These are phyloP conservation scores for Chaetoceros tenuissimus DNA, from an alignment of 108 stramenopile species.

Conservation along the genomic window DNA sequence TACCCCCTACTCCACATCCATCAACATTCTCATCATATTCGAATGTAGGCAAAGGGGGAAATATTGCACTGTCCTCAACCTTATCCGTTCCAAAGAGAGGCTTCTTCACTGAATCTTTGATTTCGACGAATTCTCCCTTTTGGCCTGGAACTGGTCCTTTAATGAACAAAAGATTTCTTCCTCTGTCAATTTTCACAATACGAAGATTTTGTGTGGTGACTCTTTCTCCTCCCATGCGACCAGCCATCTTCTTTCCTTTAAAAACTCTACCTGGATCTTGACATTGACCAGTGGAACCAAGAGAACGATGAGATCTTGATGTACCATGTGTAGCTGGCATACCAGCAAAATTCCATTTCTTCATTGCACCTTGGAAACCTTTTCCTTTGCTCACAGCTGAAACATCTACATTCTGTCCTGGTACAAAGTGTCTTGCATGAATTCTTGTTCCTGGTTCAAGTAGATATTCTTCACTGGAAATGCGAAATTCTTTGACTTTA, in stretches of 20 bases:
- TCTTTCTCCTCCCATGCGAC: conserved; percentile 86
- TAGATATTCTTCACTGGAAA: conserved; percentile 57
- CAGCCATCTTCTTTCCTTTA: conserved; percentile 98
- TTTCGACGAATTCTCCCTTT: conserved; percentile 85
- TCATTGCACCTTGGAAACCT: conserved; percentile 98
- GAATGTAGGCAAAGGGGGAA: conserved; percentile 81
- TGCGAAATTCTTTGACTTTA: conserved; percentile 73
- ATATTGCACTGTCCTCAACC: conserved; percentile 40
- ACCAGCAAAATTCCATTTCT: conserved; percentile 90
- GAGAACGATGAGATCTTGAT: conserved; percentile 83
- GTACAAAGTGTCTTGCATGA: conserved; percentile 92
- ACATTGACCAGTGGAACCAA: conserved; percentile 81
- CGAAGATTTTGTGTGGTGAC: conserved; percentile 85
- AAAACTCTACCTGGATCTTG: conserved; percentile 95
- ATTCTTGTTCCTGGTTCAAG: conserved; percentile 76
- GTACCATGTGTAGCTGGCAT: conserved; percentile 94
- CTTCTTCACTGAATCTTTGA: conserved; percentile 87
- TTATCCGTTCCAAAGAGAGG: conserved; percentile 72
- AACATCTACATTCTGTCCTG: conserved; percentile 96
- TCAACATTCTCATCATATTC: conserved; percentile 70
- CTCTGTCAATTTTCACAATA: conserved; percentile 89
- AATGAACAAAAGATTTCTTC: conserved; percentile 86
- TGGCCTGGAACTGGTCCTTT: conserved; percentile 89
- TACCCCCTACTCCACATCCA: conserved; percentile 58
- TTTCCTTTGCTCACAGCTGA: conserved; percentile 91